These are phyloP conservation scores for Acanthamoeba sp. DNA, from an alignment of 208 protist species.

Conservation along the genomic window DNA sequence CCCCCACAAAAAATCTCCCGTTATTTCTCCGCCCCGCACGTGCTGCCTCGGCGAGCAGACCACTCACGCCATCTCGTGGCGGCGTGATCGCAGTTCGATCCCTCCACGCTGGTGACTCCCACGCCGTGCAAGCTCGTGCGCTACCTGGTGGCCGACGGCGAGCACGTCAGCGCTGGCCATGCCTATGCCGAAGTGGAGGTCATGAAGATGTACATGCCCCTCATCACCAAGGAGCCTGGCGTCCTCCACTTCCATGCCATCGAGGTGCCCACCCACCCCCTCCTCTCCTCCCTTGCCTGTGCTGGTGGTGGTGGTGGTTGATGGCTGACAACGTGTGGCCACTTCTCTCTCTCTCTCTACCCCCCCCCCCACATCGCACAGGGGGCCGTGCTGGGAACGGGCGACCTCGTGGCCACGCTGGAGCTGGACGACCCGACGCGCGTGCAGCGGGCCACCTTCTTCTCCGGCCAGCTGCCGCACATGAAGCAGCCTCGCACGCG, in stretches of 20 bases:
- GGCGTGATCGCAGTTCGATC: slow-evolving; percentile 96
- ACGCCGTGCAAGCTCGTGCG: slow-evolving; percentile 97
- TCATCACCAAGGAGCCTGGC: slow-evolving; percentile 92
- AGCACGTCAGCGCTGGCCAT: slow-evolving; percentile 90
- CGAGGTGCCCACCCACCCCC: not conserved
- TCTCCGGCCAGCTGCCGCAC: not conserved
- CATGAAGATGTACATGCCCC: slow-evolving; percentile 99
- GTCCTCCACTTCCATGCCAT: slow-evolving; percentile 76
- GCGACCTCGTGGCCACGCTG: slow-evolving; percentile 94
- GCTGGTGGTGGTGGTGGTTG: no score
- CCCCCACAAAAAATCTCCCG: slow-evolving; percentile 12
- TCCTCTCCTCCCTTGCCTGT: not conserved
- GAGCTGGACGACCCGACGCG: slow-evolving; percentile 95
- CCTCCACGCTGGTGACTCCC: slow-evolving; percentile 94
- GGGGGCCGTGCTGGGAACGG: slow-evolving; percentile 95
- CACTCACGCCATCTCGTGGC: slow-evolving; percentile 93
- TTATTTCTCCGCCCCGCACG: slow-evolving; percentile 91
- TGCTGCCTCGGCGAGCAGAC: no score
- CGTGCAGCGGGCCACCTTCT: slow-evolving; percentile 20
- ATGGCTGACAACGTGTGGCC: no score
- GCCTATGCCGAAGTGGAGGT: slow-evolving; percentile 97
- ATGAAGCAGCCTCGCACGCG: slow-evolving; percentile 62
- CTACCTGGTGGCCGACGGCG: slow-evolving; percentile 95
- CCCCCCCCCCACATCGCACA: slow-evolving; percentile 70
- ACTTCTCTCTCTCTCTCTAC: not conserved